Percentiles rank a stretch among this genome's conserved stretches.
Conservation (phyloP, 1,284 basidiomycete genomes). For the Boletus smithii region DNA sequence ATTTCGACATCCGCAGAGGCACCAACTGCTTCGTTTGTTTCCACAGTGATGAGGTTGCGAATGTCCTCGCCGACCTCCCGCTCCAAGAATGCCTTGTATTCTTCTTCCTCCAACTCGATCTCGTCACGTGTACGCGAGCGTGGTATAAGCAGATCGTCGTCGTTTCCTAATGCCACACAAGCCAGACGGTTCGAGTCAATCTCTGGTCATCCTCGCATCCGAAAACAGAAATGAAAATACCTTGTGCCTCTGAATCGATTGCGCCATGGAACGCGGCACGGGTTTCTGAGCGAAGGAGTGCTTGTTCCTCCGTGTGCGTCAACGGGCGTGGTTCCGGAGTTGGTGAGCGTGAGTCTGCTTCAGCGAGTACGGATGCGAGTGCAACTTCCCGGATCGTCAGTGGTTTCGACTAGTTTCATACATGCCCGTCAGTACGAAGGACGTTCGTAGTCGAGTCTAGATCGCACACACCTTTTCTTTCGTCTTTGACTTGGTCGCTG, state of each 20-base stretch:
- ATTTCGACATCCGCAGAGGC: constrained; percentile 32
- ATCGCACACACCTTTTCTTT: constrained; percentile 53
- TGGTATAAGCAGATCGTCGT: constrained; percentile 65
- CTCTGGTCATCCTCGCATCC: neutral
- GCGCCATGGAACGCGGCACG: constrained; percentile 76
- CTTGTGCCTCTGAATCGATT: constrained; percentile 26
- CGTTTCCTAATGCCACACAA: constrained; percentile 41
- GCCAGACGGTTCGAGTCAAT: neutral
- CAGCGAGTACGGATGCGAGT: constrained; percentile 53
- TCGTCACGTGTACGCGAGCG: constrained; percentile 79
- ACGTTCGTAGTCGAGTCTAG: neutral
- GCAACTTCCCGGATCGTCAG: constrained; percentile 60
- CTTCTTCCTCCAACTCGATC: constrained; percentile 68
- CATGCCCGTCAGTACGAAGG: constrained; percentile 1
- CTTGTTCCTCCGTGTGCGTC: constrained; percentile 81
- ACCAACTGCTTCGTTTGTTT: constrained; percentile 18
- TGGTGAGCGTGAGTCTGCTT: constrained; percentile 54
- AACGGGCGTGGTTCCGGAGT: constrained; percentile 38
- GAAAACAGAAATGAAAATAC: constrained; percentile 9
- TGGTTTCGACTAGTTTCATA: constrained; percentile 48
- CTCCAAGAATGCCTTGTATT: constrained; percentile 79
- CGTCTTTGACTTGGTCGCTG: constrained; percentile 16
- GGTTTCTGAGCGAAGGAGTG: constrained; percentile 74
- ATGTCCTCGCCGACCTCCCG: constrained; percentile 82
- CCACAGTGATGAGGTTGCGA: constrained; percentile 51